phyloP scores from a whole-genome alignment of 140 eudicot genomes.

The Senecio squalidus region DNA sequence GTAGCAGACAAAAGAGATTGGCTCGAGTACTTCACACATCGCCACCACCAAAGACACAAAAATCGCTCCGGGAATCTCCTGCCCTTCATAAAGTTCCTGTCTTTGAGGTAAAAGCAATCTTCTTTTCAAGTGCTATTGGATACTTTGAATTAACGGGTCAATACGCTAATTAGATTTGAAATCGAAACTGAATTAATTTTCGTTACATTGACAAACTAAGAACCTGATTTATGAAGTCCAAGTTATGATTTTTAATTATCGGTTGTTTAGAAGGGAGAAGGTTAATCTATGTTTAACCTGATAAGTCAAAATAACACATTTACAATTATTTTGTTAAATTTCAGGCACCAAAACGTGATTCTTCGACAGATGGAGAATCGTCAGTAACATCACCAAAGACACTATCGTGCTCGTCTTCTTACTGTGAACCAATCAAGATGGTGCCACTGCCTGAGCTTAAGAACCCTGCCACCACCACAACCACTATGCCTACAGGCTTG shows the following conservation, averaged over 20 bases:
- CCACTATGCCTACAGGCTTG: background rate
- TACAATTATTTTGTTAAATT: background rate
- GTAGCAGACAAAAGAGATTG: conserved; percentile 83
- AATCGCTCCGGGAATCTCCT: conserved; percentile 14
- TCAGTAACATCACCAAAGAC: conserved; percentile 38
- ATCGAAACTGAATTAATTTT: background rate
- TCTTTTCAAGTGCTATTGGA: background rate
- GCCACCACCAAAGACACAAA: conserved; percentile 26
- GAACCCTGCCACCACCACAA: conserved; percentile 14
- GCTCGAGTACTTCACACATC: conserved; percentile 54
- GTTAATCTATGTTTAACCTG: background rate
- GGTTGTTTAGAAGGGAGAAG: background rate
- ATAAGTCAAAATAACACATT: too few relatives aligned
- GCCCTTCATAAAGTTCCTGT: conserved; percentile 40
- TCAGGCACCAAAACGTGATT: conserved; percentile 55
- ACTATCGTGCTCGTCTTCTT: conserved; percentile 37
- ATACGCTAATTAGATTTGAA: background rate
- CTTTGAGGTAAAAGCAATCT: conserved; percentile 44
- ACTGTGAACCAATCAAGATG: conserved; percentile 31
- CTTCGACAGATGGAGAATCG: conserved; percentile 51
- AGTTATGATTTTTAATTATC: too few relatives aligned
- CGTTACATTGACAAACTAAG: too few relatives aligned
- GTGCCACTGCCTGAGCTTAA: conserved; percentile 35
- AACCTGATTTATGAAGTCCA: background rate
- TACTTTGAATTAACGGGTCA: conserved; percentile 4